phyloP scores from a whole-genome alignment of 768 basidiomycete species.

The Cystobasidiopsis lactophilus region DNA sequence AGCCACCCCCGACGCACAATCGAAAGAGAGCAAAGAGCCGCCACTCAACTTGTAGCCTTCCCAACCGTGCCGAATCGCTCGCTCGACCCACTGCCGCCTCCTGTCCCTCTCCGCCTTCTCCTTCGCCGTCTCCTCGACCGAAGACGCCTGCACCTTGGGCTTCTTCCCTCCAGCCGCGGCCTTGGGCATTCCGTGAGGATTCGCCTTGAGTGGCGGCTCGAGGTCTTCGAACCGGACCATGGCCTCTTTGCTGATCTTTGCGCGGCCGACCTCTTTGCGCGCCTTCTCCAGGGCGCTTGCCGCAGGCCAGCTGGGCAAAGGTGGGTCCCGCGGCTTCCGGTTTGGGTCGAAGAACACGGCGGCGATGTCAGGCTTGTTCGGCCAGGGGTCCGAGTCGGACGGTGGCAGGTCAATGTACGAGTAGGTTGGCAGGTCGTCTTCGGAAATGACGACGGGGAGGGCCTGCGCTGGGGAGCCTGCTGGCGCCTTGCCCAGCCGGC shows the following conservation, averaged over 20 bases:
- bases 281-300: not conserved
- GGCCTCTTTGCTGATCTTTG: not conserved
- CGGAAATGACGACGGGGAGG: not conserved
- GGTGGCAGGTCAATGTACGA: not conserved
- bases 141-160: not conserved
- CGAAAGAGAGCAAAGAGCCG: not conserved
- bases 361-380: not conserved
- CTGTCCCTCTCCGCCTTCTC: slow-evolving; percentile 4
- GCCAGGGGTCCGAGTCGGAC: slow-evolving; percentile 1
- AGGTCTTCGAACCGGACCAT: slow-evolving; percentile 3
- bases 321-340: not conserved
- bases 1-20: no score
- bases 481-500: no score
- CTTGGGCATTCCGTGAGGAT: not conserved
- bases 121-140: not conserved
- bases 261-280: no score
- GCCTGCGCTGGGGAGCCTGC: not conserved
- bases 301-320: slow-evolving; percentile 1
- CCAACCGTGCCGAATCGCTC: slow-evolving; percentile 16
- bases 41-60: slow-evolving; percentile 12
- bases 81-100: slow-evolving; percentile 14
- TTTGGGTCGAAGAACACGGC: not conserved
- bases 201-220: not conserved
- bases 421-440: not conserved
- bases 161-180: not conserved